Conservation (phyloP, 805 yeast genomes). For the Starmerella ratchasimensis region DNA sequence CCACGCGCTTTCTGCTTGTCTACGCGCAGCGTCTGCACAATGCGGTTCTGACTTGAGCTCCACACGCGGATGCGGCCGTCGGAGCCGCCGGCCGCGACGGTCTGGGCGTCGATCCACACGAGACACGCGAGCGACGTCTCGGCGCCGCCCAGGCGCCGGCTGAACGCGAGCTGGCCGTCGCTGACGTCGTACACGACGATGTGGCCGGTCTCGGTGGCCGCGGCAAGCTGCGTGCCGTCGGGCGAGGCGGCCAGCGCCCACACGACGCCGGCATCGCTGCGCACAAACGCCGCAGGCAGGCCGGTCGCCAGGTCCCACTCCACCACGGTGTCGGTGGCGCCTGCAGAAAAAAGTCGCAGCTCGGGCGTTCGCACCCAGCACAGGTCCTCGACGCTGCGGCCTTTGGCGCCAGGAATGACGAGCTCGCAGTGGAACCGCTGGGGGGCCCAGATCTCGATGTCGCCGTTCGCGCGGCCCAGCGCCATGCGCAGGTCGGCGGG, state of each 20-base stretch:
- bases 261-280: slow-evolving; percentile 83
- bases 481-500: slow-evolving; percentile 54
- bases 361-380: slow-evolving; percentile 45
- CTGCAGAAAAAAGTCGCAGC: slow-evolving; percentile 75
- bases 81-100: slow-evolving; percentile 83
- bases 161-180: slow-evolving; percentile 74
- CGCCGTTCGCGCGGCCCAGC: slow-evolving; percentile 86
- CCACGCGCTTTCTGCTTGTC: slow-evolving; percentile 63
- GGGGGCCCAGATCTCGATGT: slow-evolving; percentile 92
- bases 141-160: slow-evolving; percentile 43
- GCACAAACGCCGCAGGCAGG: slow-evolving; percentile 57
- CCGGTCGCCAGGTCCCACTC: slow-evolving; percentile 83
- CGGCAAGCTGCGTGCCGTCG: slow-evolving; percentile 52
- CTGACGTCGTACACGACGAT: slow-evolving; percentile 73
- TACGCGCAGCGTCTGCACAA: slow-evolving; percentile 77
- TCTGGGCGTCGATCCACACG: slow-evolving; percentile 55
- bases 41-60: slow-evolving; percentile 47
- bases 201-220: slow-evolving; percentile 92
- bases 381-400: slow-evolving; percentile 76
- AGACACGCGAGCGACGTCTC: slow-evolving; percentile 67
- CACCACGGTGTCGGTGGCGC: slow-evolving; percentile 80
- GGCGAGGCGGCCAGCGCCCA: slow-evolving; percentile 73
- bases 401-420: slow-evolving; percentile 62
- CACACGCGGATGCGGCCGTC: slow-evolving; percentile 86
- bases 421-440: slow-evolving; percentile 58